Evolutionary conservation across 2,329 filamentous ascomycete species (phyloP), one percentile per base, ranked within the genome.

Genomic region (Pezicula carpinea): DNA sequence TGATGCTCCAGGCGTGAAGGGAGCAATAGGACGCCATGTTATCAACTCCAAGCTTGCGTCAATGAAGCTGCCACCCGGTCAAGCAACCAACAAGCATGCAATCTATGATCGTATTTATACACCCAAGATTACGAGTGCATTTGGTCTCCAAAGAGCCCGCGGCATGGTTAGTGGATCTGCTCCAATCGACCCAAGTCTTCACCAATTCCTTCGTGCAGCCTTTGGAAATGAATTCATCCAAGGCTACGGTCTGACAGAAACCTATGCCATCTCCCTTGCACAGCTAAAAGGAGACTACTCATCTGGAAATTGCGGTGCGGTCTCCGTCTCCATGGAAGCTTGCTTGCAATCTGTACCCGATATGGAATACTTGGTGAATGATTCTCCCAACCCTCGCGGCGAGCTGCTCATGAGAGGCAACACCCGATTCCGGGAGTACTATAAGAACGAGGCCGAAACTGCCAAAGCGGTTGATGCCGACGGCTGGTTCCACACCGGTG

Each of bases 401-500:
- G 93, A 99, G 70, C 74, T 99, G 23, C 76, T 96, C 18, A 69
- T 97, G 43, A 82, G 92, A 36, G 89, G 91, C 1, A 80, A 83
- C n/a, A 79, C 79, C 52, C 73, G 91, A 46, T 96, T 97, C 76
- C 73, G 71, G 44, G 88, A 89, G 64, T 99, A 99, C 71, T 92
- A 85, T 75, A 89, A 89, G 72, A 95, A 95, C 67, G 77, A 83
- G 0, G 89, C 87, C 53, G 92, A 96, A 75, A 97, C 92, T 1
- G 70, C 74, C 49, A 93, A 93, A 69, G 76, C 84, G 0, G 74
- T 97, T 39, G 89, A 92, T 7, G 73, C 84, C 26, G 90, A 96
- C 55, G 93, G 93, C 52, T 99, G 93, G 93, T 97, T 99, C 79
- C 87, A 87, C 65, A 96, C 90, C 0, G 93, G 93, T 46, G 93